These are phyloP conservation scores for Lunularia cruciata DNA, from an alignment of 225 moss, liverwort and hornwort genomes.

Conservation along the genomic window DNA sequence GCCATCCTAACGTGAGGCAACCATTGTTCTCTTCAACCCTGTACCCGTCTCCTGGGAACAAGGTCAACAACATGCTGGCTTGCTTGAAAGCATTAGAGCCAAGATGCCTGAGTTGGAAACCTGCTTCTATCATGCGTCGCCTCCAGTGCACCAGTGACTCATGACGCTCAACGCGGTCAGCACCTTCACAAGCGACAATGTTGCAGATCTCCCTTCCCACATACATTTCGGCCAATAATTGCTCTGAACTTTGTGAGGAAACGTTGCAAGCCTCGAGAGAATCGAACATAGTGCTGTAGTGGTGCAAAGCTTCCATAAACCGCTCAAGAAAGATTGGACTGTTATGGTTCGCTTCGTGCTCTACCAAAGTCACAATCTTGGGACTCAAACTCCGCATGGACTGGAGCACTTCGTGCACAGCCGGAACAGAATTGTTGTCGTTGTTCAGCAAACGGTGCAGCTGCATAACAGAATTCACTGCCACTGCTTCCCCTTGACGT, in stretches of 20 bases:
- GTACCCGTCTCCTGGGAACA: slow-evolving; percentile 70
- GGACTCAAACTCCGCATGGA: slow-evolving; percentile 52
- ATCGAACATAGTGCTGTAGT: slow-evolving; percentile 79
- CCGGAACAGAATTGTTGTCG: slow-evolving; percentile 33
- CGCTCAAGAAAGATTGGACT: slow-evolving; percentile 55
- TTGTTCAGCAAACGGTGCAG: slow-evolving; percentile 60
- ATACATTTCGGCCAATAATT: slow-evolving; percentile 64
- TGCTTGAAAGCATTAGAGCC: slow-evolving; percentile 58
- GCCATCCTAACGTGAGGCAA: slow-evolving; percentile 79
- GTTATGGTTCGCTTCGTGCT: slow-evolving; percentile 80
- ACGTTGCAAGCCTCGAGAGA: slow-evolving; percentile 64
- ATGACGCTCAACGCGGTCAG: slow-evolving; percentile 65
- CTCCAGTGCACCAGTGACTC: slow-evolving; percentile 66
- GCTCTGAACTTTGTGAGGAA: slow-evolving; percentile 48
- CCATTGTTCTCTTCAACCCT: slow-evolving; percentile 59
- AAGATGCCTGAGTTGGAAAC: slow-evolving; percentile 55
- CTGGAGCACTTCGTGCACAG: slow-evolving; percentile 61
- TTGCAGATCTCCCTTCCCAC: slow-evolving; percentile 71
- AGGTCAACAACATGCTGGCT: slow-evolving; percentile 56
- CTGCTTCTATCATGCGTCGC: slow-evolving; percentile 52
- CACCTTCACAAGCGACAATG: slow-evolving; percentile 73
- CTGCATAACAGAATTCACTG: slow-evolving; percentile 66
- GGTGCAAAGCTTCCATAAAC: slow-evolving; percentile 71
- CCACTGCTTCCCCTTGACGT: slow-evolving; percentile 64
- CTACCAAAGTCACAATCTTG: slow-evolving; percentile 61